Evolutionary conservation across 768 basidiomycete genomes (phyloP).

Genomic region (Auricularia sp.): DNA sequence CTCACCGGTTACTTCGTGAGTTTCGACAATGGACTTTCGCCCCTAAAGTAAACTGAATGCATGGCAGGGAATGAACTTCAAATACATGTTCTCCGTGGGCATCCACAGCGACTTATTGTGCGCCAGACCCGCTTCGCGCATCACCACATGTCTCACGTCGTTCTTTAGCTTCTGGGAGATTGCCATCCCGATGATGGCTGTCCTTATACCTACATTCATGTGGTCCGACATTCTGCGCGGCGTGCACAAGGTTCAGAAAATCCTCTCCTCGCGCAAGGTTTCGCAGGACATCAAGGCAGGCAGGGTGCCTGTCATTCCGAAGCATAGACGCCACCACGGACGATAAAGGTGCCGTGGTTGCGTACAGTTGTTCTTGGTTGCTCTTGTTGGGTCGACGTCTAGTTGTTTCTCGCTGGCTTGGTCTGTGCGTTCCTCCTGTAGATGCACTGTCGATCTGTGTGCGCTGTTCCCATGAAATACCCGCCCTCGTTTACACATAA

Average conservation of each 20-base stretch:
- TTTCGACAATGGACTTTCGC: constrained; percentile 4
- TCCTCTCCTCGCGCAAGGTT: not conserved
- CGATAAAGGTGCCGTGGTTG: not conserved
- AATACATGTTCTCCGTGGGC: constrained; percentile 38
- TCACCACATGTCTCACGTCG: not conserved
- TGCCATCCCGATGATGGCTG: constrained; percentile 45
- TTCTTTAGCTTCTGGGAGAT: constrained; percentile 53
- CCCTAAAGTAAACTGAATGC: not conserved
- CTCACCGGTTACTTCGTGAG: constrained; percentile 64
- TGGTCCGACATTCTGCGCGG: constrained; percentile 38
- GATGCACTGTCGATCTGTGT: no score
- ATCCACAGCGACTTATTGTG: constrained; percentile 38
- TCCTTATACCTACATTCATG: constrained; percentile 44
- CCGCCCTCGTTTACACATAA: no score
- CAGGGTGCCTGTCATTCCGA: not conserved
- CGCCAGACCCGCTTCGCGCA: constrained; percentile 9
- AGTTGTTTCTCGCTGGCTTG: no score
- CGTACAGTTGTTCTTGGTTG: not conserved
- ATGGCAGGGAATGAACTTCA: constrained; percentile 57
- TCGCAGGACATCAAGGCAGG: not conserved
- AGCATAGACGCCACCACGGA: not conserved
- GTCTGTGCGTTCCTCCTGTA: no score
- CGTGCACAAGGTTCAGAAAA: constrained; percentile 37
- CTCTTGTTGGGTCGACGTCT: no score
- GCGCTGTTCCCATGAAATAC: no score